Percentiles rank a stretch among this genome's conserved stretches.
Conservation (phyloP, 108 stramenopile species). For the Conticribra guillardii region DNA sequence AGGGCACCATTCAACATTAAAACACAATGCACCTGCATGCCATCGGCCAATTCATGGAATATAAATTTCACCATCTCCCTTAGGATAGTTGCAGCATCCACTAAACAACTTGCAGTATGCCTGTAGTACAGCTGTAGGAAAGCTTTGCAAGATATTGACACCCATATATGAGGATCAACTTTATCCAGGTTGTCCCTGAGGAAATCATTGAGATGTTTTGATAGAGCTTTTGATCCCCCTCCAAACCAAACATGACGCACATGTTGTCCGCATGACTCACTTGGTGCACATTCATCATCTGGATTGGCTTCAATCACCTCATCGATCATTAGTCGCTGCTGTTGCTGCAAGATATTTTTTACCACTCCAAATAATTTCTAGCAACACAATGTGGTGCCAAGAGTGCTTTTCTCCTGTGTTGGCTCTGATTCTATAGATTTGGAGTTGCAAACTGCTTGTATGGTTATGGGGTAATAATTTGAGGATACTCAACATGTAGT, state of each 20-base stretch:
- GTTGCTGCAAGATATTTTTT: too few species aligned
- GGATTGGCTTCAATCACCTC: neutral
- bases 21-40: neutral
- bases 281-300: neutral
- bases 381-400: too few species aligned
- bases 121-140: too few species aligned
- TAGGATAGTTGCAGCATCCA: neutral
- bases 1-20: constrained; percentile 2
- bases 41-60: constrained; percentile 1
- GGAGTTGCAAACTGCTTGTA: too few species aligned
- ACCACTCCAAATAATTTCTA: too few species aligned
- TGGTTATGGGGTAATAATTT: too few species aligned
- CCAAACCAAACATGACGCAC: neutral
- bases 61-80: neutral
- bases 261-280: neutral
- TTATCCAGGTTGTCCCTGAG: neutral
- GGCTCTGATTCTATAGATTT: too few species aligned
- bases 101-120: neutral
- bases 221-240: neutral
- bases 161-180: neutral
- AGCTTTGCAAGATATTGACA: neutral
- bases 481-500: too few species aligned
- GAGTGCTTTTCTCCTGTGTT: too few species aligned
- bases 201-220: neutral
- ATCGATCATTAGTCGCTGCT: neutral